phyloP scores from a whole-genome alignment of 2,329 filamentous ascomycete genomes.

The Lojkania enalia region DNA sequence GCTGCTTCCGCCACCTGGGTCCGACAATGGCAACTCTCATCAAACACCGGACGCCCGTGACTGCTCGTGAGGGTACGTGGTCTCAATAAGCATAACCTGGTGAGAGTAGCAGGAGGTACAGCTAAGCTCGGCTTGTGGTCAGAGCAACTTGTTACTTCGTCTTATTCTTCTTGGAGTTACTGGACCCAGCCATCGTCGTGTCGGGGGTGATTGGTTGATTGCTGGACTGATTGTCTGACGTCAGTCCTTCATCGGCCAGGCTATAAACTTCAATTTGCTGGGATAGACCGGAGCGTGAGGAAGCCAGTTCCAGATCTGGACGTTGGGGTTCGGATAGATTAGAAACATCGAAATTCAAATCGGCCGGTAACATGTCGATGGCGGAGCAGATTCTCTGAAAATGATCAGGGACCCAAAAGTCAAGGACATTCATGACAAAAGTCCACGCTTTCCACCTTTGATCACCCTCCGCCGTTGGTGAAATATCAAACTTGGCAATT shows the following conservation, averaged over 20 bases:
- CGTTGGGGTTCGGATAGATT: slow-evolving; percentile 4
- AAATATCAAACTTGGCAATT: slow-evolving; percentile 17
- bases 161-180: slow-evolving; percentile 6
- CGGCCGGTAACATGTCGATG: slow-evolving; percentile 14
- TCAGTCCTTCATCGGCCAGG: slow-evolving; percentile 11
- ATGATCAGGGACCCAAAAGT: slow-evolving; percentile 14
- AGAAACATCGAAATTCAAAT: slow-evolving; percentile 11
- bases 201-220: slow-evolving; percentile 14
- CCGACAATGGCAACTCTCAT: neutral
- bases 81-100: neutral
- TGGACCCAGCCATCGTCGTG: slow-evolving; percentile 14
- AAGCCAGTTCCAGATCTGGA: slow-evolving; percentile 7
- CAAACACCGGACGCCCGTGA: neutral
- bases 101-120: neutral
- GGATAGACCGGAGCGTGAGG: slow-evolving; percentile 6
- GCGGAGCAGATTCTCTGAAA: slow-evolving; percentile 15
- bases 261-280: slow-evolving; percentile 10
- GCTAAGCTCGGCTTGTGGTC: neutral
- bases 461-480: slow-evolving; percentile 8
- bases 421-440: slow-evolving; percentile 14
- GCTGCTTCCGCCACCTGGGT: neutral
- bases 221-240: slow-evolving; percentile 15
- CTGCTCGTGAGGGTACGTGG: neutral
- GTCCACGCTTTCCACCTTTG: slow-evolving; percentile 7
- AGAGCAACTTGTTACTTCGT: slow-evolving; percentile 1